Conservation (phyloP, 495 filamentous ascomycete species). For the Penicillium lagena region DNA sequence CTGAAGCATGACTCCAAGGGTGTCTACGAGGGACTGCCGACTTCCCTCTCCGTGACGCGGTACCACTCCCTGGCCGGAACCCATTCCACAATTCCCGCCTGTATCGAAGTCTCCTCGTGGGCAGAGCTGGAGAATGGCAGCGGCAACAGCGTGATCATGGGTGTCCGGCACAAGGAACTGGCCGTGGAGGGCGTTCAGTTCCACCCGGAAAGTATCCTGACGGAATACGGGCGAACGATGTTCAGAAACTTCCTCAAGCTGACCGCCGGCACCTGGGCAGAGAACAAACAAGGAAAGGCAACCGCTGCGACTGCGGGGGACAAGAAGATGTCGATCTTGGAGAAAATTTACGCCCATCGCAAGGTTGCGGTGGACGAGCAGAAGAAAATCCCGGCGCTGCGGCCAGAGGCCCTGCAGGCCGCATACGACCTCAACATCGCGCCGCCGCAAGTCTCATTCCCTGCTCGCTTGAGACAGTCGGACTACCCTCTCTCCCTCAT, state of each 20-base stretch:
- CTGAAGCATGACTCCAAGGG: constrained; percentile 84
- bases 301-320: constrained; percentile 19
- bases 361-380: constrained; percentile 71
- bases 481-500: constrained; percentile 79
- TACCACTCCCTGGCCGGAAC: constrained; percentile 97
- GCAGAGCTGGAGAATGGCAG: constrained; percentile 51
- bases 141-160: constrained; percentile 84
- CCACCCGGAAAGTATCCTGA: constrained; percentile 95
- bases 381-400: constrained; percentile 77
- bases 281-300: constrained; percentile 49
- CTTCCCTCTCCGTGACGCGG: constrained; percentile 79
- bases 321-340: constrained; percentile 79
- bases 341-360: constrained; percentile 85
- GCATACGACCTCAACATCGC: constrained; percentile 77
- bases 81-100: constrained; percentile 78
- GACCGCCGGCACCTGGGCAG: constrained; percentile 84
- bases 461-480: constrained; percentile 69
- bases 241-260: constrained; percentile 85
- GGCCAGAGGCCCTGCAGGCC: constrained; percentile 79
- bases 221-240: constrained; percentile 81
- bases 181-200: constrained; percentile 93
- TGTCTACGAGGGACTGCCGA: constrained; percentile 69
- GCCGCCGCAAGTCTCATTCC: constrained; percentile 79
- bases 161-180: constrained; percentile 85
- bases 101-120: constrained; percentile 88